Base-by-base conservation (phyloP, 306 rosid genomes). In the Amphicarpaea edgeworthii region DNA sequence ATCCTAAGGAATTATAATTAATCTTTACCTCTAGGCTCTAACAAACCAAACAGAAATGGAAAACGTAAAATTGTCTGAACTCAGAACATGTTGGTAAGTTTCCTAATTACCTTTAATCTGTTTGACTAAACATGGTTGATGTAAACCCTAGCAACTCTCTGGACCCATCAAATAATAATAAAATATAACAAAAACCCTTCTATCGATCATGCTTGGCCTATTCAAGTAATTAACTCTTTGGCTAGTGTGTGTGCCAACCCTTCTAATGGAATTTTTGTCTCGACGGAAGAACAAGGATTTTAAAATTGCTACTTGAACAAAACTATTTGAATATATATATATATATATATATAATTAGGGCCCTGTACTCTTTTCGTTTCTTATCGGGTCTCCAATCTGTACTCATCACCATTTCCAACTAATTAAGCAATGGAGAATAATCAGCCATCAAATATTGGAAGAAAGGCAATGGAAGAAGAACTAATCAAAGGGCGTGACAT, bases 401-500 rank as follows among this genome's bases (percentile, higher is more conserved):
- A n/a, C n/a, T n/a, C n/a, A n/a, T n/a, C n/a, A n/a, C n/a, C n/a
- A n/a, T n/a, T 30, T 30, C 11, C 4, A 5, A 1, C 20, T 51
- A 1, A 57, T 41, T 42, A n/a, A 15, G 7, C 0, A 70, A 82
- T 70, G 79, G 75, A 70, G 74, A 71, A 71, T 42, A 71, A 71
- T 42, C 62, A 20, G 8, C 1, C 28, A 42, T 77, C 66, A 43
- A 47, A 77, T 14, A n/a, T n/a, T n/a, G 17, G 21, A 2, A 76
- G 21, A 21, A 64, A 16, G 42, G 51, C 20, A 45, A 72, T 71
- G 40, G 70, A 76, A 30, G 26, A 82, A 38, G 82, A 82, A 26
- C 45, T 77, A 19, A 5, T 38, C 7, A 77, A 54, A 72, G 86
- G 83, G 21, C 60, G 46, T 46, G 82, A 66, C 0, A 7, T 19